These are phyloP conservation scores for Chalaropsis ovoidea DNA, from an alignment of 2,329 filamentous ascomycete genomes.

Conservation along the genomic window DNA sequence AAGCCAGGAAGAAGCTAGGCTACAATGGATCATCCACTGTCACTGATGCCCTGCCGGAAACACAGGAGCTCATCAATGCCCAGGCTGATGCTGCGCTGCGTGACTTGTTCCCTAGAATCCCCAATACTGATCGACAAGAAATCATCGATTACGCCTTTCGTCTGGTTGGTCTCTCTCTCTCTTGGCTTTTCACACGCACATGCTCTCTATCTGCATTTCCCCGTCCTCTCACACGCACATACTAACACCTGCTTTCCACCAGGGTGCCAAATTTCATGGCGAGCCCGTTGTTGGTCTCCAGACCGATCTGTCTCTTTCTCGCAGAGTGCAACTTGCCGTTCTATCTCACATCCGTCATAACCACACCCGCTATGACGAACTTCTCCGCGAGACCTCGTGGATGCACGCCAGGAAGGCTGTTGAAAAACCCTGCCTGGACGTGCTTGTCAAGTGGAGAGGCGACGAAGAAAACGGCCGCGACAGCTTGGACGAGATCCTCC, in stretches of 20 bases:
- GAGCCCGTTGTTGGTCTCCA: constrained; percentile 50
- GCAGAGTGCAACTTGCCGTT: constrained; percentile 54
- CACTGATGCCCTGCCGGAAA: constrained; percentile 51
- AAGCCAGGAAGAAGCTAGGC: constrained; percentile 36
- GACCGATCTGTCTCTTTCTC: constrained; percentile 46
- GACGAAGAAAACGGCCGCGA: constrained; percentile 60
- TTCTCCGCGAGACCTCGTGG: constrained; percentile 50
- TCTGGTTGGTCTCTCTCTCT: constrained; percentile 38
- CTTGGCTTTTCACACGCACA: background rate
- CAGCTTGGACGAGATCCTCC: constrained; percentile 55
- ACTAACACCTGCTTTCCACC: background rate
- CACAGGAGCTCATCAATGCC: constrained; percentile 49
- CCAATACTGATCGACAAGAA: constrained; percentile 51
- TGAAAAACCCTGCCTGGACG: constrained; percentile 50
- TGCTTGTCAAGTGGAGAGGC: constrained; percentile 61
- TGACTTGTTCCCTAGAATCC: constrained; percentile 56
- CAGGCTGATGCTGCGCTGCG: constrained; percentile 53
- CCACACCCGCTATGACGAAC: constrained; percentile 55
- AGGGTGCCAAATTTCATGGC: constrained; percentile 44
- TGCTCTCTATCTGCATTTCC: background rate
- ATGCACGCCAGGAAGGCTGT: constrained; percentile 51
- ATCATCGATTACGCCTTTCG: constrained; percentile 55
- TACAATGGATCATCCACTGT: constrained; percentile 26
- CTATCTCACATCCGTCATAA: constrained; percentile 56
- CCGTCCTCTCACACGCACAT: background rate